These are phyloP conservation scores for Tolypocladium endophyticum DNA, from an alignment of 2,329 filamentous ascomycete species.

Conservation along the genomic window DNA sequence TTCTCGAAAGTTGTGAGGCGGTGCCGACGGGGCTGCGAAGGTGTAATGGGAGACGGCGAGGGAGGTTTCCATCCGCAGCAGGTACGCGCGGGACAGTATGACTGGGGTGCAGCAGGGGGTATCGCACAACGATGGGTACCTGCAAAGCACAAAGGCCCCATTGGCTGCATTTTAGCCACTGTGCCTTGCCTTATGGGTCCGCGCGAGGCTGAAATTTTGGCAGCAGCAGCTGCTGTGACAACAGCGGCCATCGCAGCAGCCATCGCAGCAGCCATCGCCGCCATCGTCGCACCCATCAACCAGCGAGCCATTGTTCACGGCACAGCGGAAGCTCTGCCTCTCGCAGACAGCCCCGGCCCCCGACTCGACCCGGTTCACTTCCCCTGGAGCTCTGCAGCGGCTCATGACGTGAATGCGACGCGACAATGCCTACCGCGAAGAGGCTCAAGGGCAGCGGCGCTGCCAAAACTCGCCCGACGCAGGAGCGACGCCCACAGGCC, in stretches of 20 bases:
- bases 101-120: neutral
- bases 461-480: conserved; percentile 23
- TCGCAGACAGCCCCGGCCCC: neutral
- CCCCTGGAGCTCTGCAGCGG: neutral
- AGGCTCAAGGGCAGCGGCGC: conserved; percentile 43
- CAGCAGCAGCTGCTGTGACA: neutral
- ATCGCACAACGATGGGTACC: neutral
- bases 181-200: conserved; percentile 3
- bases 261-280: neutral
- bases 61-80: neutral
- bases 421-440: conserved; percentile 47
- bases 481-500: conserved; percentile 26
- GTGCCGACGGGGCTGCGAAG: neutral
- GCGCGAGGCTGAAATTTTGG: conserved; percentile 13
- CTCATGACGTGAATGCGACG: conserved; percentile 2
- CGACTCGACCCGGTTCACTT: neutral
- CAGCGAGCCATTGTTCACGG: neutral
- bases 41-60: neutral
- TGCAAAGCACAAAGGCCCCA: neutral
- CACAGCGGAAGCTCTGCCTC: neutral
- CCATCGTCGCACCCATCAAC: neutral
- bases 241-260: neutral
- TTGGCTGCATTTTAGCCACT: neutral
- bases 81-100: neutral
- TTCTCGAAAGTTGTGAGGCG: neutral